Conservation (phyloP, 2,329 filamentous ascomycete genomes). For the Coniella lustricola region DNA sequence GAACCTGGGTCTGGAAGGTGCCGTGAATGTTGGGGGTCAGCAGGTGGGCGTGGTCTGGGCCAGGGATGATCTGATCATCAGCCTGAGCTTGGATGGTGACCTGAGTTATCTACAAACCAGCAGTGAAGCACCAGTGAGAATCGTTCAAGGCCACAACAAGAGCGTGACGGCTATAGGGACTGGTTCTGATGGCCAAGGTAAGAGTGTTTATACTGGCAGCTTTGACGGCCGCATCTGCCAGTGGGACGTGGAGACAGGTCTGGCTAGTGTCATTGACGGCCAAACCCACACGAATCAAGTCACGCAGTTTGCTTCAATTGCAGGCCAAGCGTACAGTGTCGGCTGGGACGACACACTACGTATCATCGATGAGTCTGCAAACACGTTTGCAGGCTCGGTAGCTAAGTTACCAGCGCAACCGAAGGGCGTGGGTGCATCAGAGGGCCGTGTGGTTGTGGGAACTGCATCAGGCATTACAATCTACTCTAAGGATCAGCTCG, state of each 20-base stretch:
- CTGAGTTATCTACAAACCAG: conserved; percentile 81
- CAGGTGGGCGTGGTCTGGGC: conserved; percentile 95
- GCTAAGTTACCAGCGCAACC: conserved; percentile 72
- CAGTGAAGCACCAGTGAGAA: conserved; percentile 57
- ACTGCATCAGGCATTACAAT: conserved; percentile 44
- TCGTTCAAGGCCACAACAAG: conserved; percentile 86
- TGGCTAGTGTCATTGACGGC: conserved; percentile 67
- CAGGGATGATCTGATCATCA: conserved; percentile 81
- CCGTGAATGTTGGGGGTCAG: conserved; percentile 69
- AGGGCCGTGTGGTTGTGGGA: conserved; percentile 49
- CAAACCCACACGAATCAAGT: conserved; percentile 82
- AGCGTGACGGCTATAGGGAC: conserved; percentile 71
- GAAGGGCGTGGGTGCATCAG: conserved; percentile 58
- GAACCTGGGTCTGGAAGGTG: conserved; percentile 71
- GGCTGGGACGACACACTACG: conserved; percentile 93
- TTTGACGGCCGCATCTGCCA: conserved; percentile 81
- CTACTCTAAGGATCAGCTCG: conserved; percentile 53
- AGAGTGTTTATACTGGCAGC: conserved; percentile 80
- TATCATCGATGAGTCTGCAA: conserved; percentile 65
- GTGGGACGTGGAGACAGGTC: conserved; percentile 71
- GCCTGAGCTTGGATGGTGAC: conserved; percentile 79
- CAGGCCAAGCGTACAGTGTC: conserved; percentile 69
- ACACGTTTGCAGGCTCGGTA: conserved; percentile 65
- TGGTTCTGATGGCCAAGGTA: conserved; percentile 45
- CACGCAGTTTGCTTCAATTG: conserved; percentile 59